Evolutionary conservation across 148 eudicot genomes (phyloP).

Genomic region (Amaranthus hypochondriacus): DNA sequence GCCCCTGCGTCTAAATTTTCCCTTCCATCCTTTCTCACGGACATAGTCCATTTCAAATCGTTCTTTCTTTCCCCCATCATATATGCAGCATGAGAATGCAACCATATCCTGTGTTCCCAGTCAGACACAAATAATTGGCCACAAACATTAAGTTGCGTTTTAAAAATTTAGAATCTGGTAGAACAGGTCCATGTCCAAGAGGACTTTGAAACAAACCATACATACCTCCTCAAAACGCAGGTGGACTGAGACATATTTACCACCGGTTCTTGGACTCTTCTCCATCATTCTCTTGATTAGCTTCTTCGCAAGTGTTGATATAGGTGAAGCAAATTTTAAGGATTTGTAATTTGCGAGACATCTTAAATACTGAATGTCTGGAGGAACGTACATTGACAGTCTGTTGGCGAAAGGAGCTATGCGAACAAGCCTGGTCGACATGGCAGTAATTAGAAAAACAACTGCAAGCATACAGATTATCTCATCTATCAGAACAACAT

Average conservation of each 20-base stretch:
- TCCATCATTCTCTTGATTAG: constrained; percentile 52
- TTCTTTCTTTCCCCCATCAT: constrained; percentile 71
- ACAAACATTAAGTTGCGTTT: neutral
- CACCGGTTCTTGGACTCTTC: constrained; percentile 47
- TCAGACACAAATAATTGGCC: neutral
- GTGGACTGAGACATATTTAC: constrained; percentile 74
- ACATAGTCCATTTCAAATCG: constrained; percentile 48
- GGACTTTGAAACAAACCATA: neutral
- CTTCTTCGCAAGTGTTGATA: constrained; percentile 49
- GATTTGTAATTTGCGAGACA: constrained; percentile 80
- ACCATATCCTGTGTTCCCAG: constrained; percentile 67
- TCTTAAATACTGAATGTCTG: constrained; percentile 59
- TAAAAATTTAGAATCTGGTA: neutral
- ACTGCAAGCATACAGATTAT: neutral
- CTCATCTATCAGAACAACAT: constrained; percentile 11
- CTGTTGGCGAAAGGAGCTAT: constrained; percentile 90
- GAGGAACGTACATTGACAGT: constrained; percentile 62
- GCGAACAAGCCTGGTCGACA: constrained; percentile 56
- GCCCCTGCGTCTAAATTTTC: constrained; percentile 57
- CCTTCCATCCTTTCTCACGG: constrained; percentile 78
- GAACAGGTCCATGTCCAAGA: neutral
- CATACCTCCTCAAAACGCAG: constrained; percentile 93
- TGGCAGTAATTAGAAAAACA: neutral
- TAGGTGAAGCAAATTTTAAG: constrained; percentile 62
- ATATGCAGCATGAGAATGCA: constrained; percentile 81